Percentiles rank a stretch among this genome's conserved stretches.
These are phyloP conservation scores for Hordeum pubiflorum DNA, from an alignment of 202 grass and related monocot species.

Conservation along the genomic window DNA sequence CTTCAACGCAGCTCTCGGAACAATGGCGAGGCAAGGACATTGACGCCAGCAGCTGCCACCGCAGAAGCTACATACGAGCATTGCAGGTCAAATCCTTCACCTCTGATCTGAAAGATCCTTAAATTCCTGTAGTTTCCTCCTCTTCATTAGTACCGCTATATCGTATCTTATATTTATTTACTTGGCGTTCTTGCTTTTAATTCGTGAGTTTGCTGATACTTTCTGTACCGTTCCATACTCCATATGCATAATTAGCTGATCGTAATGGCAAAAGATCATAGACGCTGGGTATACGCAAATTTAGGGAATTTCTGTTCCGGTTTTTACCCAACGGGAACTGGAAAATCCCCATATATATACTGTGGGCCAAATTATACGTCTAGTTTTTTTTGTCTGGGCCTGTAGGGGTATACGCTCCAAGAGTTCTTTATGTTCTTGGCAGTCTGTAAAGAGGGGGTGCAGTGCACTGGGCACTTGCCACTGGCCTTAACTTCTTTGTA, in stretches of 20 bases:
- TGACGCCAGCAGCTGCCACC: background rate
- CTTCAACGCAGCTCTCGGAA: background rate
- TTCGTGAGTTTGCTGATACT: slow-evolving; percentile 3
- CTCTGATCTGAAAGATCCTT: slow-evolving; percentile 8
- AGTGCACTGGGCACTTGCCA: slow-evolving; percentile 16
- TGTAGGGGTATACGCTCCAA: slow-evolving; percentile 34
- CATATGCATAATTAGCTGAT: slow-evolving; percentile 9
- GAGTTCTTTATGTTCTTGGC: slow-evolving; percentile 39
- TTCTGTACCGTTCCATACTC: slow-evolving; percentile 4
- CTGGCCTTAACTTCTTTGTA: slow-evolving; percentile 45
- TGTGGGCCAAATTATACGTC: slow-evolving; percentile 35
- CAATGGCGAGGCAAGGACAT: background rate
- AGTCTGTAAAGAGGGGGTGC: slow-evolving; percentile 32
- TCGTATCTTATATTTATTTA: slow-evolving; percentile 1
- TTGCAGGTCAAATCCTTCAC: slow-evolving; percentile 39
- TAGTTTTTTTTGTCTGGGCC: slow-evolving; percentile 43
- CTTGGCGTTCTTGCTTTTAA: slow-evolving; percentile 23
- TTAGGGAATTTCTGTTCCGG: background rate
- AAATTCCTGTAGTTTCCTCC: slow-evolving; percentile 1
- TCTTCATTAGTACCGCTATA: background rate
- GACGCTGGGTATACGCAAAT: background rate
- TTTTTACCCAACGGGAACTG: slow-evolving; percentile 23
- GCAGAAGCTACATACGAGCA: background rate
- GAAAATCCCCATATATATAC: background rate
- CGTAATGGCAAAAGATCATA: background rate